These are phyloP conservation scores for Durio zibethinus DNA, from an alignment of 345 rosid genomes.

Conservation along the genomic window DNA sequence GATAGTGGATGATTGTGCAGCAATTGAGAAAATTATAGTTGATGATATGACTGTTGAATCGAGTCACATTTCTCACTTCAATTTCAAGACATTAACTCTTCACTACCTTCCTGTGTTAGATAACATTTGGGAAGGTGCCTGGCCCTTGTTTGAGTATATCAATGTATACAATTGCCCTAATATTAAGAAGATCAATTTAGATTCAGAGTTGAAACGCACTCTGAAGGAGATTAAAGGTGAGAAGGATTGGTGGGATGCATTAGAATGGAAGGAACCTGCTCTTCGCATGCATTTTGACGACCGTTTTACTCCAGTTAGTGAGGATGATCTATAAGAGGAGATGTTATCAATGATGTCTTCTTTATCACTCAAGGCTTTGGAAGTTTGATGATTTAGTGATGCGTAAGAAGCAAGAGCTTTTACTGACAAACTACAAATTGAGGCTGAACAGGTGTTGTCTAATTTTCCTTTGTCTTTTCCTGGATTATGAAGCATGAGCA, in stretches of 20 bases:
- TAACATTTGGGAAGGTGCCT: background rate
- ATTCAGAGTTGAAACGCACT: background rate
- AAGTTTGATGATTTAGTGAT: background rate
- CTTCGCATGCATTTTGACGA: background rate
- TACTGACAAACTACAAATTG: background rate
- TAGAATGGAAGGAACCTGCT: constrained; percentile 12
- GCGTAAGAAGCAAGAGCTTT: background rate
- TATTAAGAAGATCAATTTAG: background rate
- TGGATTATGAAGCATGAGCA: background rate
- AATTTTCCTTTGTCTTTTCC: background rate
- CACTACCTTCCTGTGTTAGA: constrained; percentile 11
- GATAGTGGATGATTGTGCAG: constrained; percentile 6
- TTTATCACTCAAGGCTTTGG: background rate
- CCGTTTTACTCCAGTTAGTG: background rate
- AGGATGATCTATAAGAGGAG: constrained; percentile 1
- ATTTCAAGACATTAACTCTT: constrained; percentile 2
- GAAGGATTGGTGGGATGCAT: constrained; percentile 12
- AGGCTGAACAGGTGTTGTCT: constrained; percentile 1
- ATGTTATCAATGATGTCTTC: background rate
- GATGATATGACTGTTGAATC: background rate
- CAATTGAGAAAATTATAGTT: background rate
- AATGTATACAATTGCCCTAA: constrained; percentile 8
- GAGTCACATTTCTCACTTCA: background rate
- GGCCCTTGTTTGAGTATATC: background rate
- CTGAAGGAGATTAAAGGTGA: constrained; percentile 15